Conservation (phyloP, 2,329 filamentous ascomycete species). For the Ophiostoma montium region DNA sequence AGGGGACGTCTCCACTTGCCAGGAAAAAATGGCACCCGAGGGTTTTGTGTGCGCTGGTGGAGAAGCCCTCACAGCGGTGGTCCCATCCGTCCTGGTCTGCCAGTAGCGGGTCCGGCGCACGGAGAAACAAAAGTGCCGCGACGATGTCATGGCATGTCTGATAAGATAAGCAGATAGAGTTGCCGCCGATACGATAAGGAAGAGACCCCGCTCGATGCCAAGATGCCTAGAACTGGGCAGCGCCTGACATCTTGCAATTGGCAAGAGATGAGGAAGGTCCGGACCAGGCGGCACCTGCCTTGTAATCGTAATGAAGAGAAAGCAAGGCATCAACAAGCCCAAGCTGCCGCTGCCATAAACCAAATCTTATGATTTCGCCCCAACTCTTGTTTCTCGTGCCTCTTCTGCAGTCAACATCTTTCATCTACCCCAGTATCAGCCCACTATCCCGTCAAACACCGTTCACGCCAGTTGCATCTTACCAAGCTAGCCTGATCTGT, state of each 20-base stretch:
- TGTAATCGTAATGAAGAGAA: neutral
- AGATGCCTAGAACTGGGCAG: neutral
- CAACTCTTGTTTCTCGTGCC: too few relatives aligned
- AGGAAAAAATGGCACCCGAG: constrained; percentile 9
- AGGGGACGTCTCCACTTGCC: neutral
- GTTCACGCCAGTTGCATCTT: neutral
- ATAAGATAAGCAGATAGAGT: neutral
- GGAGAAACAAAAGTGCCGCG: constrained; percentile 3
- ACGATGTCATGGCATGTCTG: neutral
- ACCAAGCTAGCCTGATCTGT: neutral
- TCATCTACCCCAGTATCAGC: too few relatives aligned
- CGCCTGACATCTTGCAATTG: neutral
- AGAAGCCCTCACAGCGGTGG: constrained; percentile 6
- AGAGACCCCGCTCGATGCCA: neutral
- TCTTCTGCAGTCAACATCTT: too few relatives aligned
- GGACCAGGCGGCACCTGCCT: neutral
- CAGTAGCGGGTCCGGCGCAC: neutral
- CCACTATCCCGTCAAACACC: too few relatives aligned
- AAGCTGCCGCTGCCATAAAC: too few relatives aligned
- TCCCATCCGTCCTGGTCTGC: neutral
- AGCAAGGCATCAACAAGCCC: neutral
- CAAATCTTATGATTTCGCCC: too few relatives aligned
- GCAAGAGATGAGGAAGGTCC: neutral
- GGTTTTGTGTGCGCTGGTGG: constrained; percentile 12
- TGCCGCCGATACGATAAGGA: neutral